Conservation (phyloP, 108 stramenopile species). For the Cyclostephanos tholiformis region DNA sequence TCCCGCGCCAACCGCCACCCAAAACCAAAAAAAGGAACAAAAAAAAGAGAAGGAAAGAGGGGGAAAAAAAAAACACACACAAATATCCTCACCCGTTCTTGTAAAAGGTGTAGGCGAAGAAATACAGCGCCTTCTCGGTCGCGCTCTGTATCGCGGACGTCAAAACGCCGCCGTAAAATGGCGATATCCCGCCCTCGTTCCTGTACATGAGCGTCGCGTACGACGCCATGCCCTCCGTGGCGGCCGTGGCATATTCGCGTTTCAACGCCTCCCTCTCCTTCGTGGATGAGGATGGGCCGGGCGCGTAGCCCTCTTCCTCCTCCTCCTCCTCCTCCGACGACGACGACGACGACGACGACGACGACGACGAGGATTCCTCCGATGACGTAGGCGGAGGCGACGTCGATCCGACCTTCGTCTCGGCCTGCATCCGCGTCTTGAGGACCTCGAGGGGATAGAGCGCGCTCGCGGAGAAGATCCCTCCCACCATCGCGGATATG, state of each 20-base stretch:
- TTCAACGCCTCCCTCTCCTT: no score
- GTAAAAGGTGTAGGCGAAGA: conserved; percentile 85
- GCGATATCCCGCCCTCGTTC: conserved; percentile 54
- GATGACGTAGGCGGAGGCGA: background rate
- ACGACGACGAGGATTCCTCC: no score
- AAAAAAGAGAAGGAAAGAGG: no score
- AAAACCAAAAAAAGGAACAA: no score
- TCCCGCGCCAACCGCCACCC: no score
- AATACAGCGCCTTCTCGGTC: conserved; percentile 90
- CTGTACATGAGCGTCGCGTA: conserved; percentile 66
- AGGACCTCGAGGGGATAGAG: conserved; percentile 85
- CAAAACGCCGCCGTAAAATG: conserved; percentile 69
- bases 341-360: no score
- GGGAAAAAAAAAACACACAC: background rate
- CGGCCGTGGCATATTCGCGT: conserved; percentile 8
- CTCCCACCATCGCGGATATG: conserved; percentile 66
- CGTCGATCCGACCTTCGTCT: conserved; percentile 20
- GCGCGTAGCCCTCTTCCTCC: conserved; percentile 2
- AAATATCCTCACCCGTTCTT: conserved; percentile 53
- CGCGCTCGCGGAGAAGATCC: conserved; percentile 69
- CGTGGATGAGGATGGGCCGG: background rate
- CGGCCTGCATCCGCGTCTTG: conserved; percentile 85
- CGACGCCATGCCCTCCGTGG: conserved; percentile 47
- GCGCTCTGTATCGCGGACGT: conserved; percentile 74
- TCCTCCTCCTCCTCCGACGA: background rate